These are phyloP conservation scores for Lactifluus subvellereus DNA, from an alignment of 768 basidiomycete species.

Conservation along the genomic window DNA sequence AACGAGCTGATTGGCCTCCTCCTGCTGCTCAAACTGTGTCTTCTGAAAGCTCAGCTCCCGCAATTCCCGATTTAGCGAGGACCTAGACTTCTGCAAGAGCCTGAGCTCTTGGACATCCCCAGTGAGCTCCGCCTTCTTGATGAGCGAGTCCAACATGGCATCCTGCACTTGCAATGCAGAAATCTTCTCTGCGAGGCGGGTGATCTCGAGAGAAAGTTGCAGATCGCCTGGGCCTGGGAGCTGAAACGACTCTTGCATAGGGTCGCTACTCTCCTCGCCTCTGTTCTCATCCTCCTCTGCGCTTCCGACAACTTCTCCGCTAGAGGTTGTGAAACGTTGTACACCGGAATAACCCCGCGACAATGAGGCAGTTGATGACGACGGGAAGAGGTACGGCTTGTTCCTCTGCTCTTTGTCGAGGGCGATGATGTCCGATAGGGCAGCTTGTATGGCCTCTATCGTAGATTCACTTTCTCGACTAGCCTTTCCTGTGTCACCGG, in stretches of 20 bases:
- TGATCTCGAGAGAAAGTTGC: conserved; percentile 82
- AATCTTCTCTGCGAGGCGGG: conserved; percentile 69
- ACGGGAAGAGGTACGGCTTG: neutral
- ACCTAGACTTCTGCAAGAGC: conserved; percentile 75
- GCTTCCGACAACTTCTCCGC: conserved; percentile 39
- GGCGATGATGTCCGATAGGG: conserved; percentile 92
- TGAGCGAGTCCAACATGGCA: conserved; percentile 75
- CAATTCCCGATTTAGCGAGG: conserved; percentile 75
- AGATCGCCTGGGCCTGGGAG: conserved; percentile 87
- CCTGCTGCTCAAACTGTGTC: conserved; percentile 90
- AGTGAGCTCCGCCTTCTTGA: conserved; percentile 91
- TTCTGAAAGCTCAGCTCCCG: conserved; percentile 85
- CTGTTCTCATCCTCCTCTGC: conserved; percentile 37
- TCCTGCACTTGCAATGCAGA: conserved; percentile 74
- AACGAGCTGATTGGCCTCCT: conserved; percentile 80
- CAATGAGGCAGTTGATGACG: conserved; percentile 6
- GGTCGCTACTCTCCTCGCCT: conserved; percentile 38
- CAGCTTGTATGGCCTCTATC: conserved; percentile 96
- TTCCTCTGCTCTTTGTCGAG: conserved; percentile 54
- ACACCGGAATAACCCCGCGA: neutral
- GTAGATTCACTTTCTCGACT: conserved; percentile 67
- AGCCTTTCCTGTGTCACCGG: conserved; percentile 52
- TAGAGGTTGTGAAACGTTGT: neutral
- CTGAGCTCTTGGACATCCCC: conserved; percentile 84
- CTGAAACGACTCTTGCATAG: conserved; percentile 51